Percentiles rank a stretch among this genome's conserved stretches.
Evolutionary conservation across 1,284 basidiomycete species (phyloP).

Genomic region (Puccinia hordei): DNA sequence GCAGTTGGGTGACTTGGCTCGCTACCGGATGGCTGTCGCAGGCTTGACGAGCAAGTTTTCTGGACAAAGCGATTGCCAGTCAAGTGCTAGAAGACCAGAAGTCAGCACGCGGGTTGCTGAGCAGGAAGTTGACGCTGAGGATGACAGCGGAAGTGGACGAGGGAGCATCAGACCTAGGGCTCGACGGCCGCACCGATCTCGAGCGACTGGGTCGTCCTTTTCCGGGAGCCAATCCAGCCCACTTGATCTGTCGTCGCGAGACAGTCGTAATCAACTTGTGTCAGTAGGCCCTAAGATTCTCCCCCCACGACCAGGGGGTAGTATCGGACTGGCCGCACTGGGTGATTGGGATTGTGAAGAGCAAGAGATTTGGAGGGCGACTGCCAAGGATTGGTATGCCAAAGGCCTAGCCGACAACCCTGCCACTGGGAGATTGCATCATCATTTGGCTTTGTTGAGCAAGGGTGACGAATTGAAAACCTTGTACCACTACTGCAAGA

Average conservation of each 20-base stretch:
- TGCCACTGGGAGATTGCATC: conserved; percentile 86
- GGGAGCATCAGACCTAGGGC: background rate
- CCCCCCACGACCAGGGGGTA: conserved; percentile 59
- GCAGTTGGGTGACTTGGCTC: conserved; percentile 89
- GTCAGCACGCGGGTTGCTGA: background rate
- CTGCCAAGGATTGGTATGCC: conserved; percentile 91
- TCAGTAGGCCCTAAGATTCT: background rate
- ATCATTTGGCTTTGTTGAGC: conserved; percentile 86
- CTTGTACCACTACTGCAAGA: conserved; percentile 93
- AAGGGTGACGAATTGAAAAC: conserved; percentile 80
- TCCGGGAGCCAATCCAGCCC: conserved; percentile 20
- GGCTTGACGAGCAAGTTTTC: conserved; percentile 55
- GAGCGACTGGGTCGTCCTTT: background rate
- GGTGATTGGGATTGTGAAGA: conserved; percentile 84
- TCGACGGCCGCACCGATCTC: background rate
- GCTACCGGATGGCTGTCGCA: conserved; percentile 91
- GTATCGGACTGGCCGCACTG: conserved; percentile 83
- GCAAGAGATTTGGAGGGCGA: conserved; percentile 84
- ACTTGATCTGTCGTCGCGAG: conserved; percentile 5
- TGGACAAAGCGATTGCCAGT: conserved; percentile 55
- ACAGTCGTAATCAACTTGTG: conserved; percentile 22
- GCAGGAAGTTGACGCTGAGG: background rate
- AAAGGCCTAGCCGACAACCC: conserved; percentile 83
- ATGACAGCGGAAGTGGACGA: background rate
- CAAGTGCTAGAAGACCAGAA: conserved; percentile 60